Evolutionary conservation across 768 basidiomycete genomes (phyloP).

Genomic region (Boletales sp.): DNA sequence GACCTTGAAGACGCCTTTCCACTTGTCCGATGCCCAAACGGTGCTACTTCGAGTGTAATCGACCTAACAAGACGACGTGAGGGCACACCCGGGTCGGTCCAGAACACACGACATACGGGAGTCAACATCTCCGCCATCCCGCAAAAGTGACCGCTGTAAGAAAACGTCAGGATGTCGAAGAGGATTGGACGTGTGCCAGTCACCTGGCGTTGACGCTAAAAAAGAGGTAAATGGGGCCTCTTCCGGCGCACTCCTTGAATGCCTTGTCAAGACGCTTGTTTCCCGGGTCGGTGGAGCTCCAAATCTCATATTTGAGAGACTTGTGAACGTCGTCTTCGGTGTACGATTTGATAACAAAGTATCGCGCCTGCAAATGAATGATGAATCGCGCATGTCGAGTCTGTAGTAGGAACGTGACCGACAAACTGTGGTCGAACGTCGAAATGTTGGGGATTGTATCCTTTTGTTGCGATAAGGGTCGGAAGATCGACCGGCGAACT

Average conservation of each 20-base stretch:
- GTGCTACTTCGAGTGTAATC: constrained; percentile 93
- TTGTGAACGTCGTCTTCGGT: constrained; percentile 99
- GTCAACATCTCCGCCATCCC: constrained; percentile 99
- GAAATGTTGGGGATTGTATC: constrained; percentile 86
- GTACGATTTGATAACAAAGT: constrained; percentile 98
- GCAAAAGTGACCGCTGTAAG: constrained; percentile 86
- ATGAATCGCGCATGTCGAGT: background rate
- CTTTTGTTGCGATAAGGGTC: constrained; percentile 79
- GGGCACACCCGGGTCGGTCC: background rate
- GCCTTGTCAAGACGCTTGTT: constrained; percentile 98
- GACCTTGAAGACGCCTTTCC: constrained; percentile 99
- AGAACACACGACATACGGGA: constrained; percentile 49
- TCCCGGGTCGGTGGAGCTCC: constrained; percentile 95
- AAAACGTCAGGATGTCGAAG: constrained; percentile 8
- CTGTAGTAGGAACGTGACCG: constrained; percentile 27
- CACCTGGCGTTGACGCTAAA: constrained; percentile 95
- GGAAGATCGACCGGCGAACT: constrained; percentile 81
- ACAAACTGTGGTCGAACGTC: constrained; percentile 79
- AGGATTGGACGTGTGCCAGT: constrained; percentile 1
- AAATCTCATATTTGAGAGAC: constrained; percentile 94
- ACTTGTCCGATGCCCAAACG: constrained; percentile 99
- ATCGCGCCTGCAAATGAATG: constrained; percentile 63
- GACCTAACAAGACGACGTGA: constrained; percentile 43
- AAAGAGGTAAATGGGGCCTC: constrained; percentile 96
- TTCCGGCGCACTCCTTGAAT: constrained; percentile 89